A percentile compares a stretch with the other conserved stretches of the same genome.
Evolutionary conservation across 495 filamentous ascomycete species (phyloP).

Genomic region (Parathielavia hyrcaniae): DNA sequence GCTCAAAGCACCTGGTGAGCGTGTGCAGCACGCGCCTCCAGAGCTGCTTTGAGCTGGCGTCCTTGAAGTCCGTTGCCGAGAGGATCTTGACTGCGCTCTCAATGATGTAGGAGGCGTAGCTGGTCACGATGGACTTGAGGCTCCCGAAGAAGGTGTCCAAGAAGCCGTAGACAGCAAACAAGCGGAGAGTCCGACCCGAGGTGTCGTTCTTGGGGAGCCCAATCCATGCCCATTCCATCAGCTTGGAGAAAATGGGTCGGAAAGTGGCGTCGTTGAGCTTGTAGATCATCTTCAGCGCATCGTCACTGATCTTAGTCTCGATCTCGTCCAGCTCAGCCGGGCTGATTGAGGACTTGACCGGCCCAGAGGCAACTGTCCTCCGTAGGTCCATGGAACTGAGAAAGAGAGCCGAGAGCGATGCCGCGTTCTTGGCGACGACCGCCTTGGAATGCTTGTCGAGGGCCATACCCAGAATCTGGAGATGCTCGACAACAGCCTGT

Average conservation of each 20-base stretch:
- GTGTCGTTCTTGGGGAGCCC: constrained; percentile 55
- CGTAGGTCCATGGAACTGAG: constrained; percentile 68
- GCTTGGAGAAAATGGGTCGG: constrained; percentile 78
- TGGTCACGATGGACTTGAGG: constrained; percentile 89
- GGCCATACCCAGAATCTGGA: constrained; percentile 58
- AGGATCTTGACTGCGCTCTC: constrained; percentile 66
- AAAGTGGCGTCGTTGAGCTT: constrained; percentile 96
- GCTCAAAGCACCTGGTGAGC: constrained; percentile 65
- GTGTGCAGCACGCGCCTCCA: constrained; percentile 61
- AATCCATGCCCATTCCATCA: constrained; percentile 69
- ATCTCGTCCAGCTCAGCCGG: constrained; percentile 36
- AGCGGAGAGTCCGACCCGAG: constrained; percentile 49
- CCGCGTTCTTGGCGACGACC: constrained; percentile 60
- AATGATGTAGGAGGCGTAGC: constrained; percentile 78
- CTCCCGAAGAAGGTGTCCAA: constrained; percentile 68
- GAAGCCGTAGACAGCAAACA: constrained; percentile 70
- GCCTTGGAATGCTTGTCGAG: constrained; percentile 73
- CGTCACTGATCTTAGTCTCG: constrained; percentile 59
- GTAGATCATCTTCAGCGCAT: constrained; percentile 81
- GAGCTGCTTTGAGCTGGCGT: constrained; percentile 48
- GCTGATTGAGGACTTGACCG: constrained; percentile 19
- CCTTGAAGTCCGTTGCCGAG: constrained; percentile 41
- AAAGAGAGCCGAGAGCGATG: constrained; percentile 61
- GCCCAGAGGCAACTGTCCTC: constrained; percentile 37
- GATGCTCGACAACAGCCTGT: constrained; percentile 59